These are phyloP conservation scores for Flammula alnicola DNA, from an alignment of 1,284 basidiomycete genomes.

Conservation along the genomic window DNA sequence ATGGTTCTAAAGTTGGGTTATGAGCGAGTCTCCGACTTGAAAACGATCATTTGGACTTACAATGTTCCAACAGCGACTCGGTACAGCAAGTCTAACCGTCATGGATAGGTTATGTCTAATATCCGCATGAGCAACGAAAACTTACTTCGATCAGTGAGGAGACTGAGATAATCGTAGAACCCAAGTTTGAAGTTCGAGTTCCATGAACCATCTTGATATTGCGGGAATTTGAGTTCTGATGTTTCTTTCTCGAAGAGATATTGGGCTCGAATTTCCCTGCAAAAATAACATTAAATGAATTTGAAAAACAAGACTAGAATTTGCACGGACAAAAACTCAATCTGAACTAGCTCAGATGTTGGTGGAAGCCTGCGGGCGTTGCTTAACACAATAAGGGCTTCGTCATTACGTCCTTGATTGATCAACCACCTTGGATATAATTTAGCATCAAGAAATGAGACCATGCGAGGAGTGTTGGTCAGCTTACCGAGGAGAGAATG, in stretches of 20 bases:
- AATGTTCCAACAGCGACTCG: slow-evolving; percentile 64
- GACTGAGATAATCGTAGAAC: slow-evolving; percentile 57
- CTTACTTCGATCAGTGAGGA: slow-evolving; percentile 56
- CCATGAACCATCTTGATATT: slow-evolving; percentile 66
- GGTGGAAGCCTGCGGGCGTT: slow-evolving; percentile 59
- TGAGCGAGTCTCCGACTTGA: slow-evolving; percentile 6
- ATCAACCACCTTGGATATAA: slow-evolving; percentile 70
- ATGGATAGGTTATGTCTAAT: background rate
- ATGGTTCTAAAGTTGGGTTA: slow-evolving; percentile 49
- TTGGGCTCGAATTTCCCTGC: slow-evolving; percentile 79
- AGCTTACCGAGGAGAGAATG: slow-evolving; percentile 64
- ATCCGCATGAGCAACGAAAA: slow-evolving; percentile 9
- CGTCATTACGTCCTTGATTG: slow-evolving; percentile 74
- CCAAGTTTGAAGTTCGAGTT: slow-evolving; percentile 66
- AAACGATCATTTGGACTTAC: slow-evolving; percentile 34
- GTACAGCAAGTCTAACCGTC: slow-evolving; percentile 51
- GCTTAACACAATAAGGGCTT: slow-evolving; percentile 70
- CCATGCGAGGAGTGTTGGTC: background rate
- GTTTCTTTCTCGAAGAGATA: slow-evolving; percentile 74
- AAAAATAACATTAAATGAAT: background rate
- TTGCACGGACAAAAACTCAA: slow-evolving; percentile 70
- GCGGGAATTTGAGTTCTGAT: slow-evolving; percentile 57
- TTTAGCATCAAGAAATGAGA: slow-evolving; percentile 8
- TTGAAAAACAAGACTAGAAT: slow-evolving; percentile 1
- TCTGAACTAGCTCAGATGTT: slow-evolving; percentile 70